Evolutionary conservation across 2,329 filamentous ascomycete species (phyloP).

Genomic region (Thielaviopsis punctulata): DNA sequence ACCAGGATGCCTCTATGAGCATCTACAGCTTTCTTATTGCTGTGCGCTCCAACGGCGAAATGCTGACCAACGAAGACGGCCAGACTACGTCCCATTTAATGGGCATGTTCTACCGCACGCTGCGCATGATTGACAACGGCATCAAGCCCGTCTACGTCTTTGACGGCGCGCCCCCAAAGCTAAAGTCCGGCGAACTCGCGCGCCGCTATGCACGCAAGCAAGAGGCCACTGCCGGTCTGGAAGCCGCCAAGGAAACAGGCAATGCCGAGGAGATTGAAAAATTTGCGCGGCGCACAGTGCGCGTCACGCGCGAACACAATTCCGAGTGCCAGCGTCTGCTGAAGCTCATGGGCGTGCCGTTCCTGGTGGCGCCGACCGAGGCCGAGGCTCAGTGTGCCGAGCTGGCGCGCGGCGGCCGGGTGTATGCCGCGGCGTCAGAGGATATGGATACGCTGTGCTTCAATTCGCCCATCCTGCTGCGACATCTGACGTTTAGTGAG

Average conservation of each 20-base stretch:
- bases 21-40: conserved; percentile 98
- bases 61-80: conserved; percentile 85
- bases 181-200: conserved; percentile 92
- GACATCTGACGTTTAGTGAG: conserved; percentile 92
- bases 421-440: conserved; percentile 90
- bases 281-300: conserved; percentile 81
- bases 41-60: conserved; percentile 88
- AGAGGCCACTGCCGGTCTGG: conserved; percentile 74
- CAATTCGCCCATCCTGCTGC: conserved; percentile 72
- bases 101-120: conserved; percentile 98
- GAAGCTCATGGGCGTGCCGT: conserved; percentile 91
- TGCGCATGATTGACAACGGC: conserved; percentile 95
- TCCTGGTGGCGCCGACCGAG: conserved; percentile 87
- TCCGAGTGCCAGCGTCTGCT: conserved; percentile 80
- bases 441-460: conserved; percentile 99
- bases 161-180: conserved; percentile 87
- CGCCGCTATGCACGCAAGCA: conserved; percentile 92
- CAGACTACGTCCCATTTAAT: conserved; percentile 97
- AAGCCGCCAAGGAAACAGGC: conserved; percentile 93
- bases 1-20: conserved; percentile 76
- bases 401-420: conserved; percentile 77
- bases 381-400: conserved; percentile 93
- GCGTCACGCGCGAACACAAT: conserved; percentile 94
- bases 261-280: conserved; percentile 97
- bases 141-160: conserved; percentile 99